Evolutionary conservation across 1,139 yeast species (phyloP).

Genomic region (Chernovozyma aurita): DNA sequence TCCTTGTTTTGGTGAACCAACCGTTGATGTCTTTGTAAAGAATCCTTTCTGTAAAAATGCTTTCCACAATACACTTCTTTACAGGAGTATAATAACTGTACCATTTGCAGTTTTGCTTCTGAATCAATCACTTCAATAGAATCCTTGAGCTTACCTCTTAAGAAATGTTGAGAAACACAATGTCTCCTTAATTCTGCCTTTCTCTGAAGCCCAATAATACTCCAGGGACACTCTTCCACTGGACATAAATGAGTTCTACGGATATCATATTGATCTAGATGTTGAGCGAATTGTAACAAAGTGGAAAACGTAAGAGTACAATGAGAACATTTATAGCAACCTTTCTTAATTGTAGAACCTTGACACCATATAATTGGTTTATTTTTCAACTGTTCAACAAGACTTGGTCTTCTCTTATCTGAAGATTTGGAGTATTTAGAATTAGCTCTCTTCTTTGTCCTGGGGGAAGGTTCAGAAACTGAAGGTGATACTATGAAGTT

Average conservation of each 20-base stretch:
- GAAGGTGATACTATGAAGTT: background rate
- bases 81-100: constrained; percentile 12
- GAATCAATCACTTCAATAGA: constrained; percentile 10
- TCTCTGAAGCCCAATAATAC: constrained; percentile 54
- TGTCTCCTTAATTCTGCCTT: constrained; percentile 61
- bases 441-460: background rate
- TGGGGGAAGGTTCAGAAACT: background rate
- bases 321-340: constrained; percentile 38
- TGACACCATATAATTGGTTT: constrained; percentile 4
- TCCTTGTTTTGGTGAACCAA: constrained; percentile 43
- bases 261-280: constrained; percentile 40
- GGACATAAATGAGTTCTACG: constrained; percentile 41
- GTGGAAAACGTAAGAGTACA: constrained; percentile 39
- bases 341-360: background rate
- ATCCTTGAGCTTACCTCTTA: constrained; percentile 16
- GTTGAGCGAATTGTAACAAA: constrained; percentile 38
- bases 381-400: constrained; percentile 2
- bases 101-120: constrained; percentile 6
- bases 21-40: constrained; percentile 48
- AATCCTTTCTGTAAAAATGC: constrained; percentile 53
- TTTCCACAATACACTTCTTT: constrained; percentile 41
- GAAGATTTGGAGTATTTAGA: background rate
- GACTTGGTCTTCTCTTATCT: background rate
- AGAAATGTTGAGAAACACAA: constrained; percentile 50
- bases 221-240: constrained; percentile 55